Percentiles rank a stretch among this genome's conserved stretches.
Evolutionary conservation across 192 early-diverging fungal genomes (phyloP).

Genomic region (Physocladia obscura): DNA sequence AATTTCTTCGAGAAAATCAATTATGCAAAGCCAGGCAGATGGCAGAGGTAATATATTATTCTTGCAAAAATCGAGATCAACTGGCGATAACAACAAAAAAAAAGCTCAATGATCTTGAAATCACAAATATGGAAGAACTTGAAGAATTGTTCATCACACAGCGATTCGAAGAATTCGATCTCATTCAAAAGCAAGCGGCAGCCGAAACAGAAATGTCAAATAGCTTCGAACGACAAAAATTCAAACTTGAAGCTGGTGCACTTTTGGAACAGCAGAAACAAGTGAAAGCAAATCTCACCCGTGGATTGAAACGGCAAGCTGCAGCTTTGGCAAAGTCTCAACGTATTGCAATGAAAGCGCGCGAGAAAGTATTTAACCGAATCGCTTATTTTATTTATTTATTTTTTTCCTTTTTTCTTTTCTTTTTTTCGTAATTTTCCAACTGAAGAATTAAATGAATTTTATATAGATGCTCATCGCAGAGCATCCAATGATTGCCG

Average conservation of each 20-base stretch:
- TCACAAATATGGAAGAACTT: constrained; percentile 22
- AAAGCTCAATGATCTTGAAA: constrained; percentile 29
- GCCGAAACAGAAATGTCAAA: constrained; percentile 9
- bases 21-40: constrained; percentile 27
- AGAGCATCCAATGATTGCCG: constrained; percentile 25
- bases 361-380: constrained; percentile 31
- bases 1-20: constrained; percentile 29
- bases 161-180: constrained; percentile 24
- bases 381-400: neutral
- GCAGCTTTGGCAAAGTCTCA: constrained; percentile 18
- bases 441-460: neutral
- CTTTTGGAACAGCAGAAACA: constrained; percentile 24
- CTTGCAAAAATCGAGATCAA: too few species aligned
- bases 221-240: neutral
- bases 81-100: too few species aligned
- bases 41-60: constrained; percentile 6
- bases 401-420: neutral
- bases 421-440: neutral
- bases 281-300: neutral
- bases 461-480: constrained; percentile 17
- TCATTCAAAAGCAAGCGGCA: constrained; percentile 14
- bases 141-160: constrained; percentile 11
- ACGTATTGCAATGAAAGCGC: constrained; percentile 5
- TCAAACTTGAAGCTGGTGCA: constrained; percentile 9
- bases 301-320: constrained; percentile 9